Percentiles rank a stretch among this genome's conserved stretches.
Conservation (phyloP, 139 green algal species). For the Coccomyxa sp. region DNA sequence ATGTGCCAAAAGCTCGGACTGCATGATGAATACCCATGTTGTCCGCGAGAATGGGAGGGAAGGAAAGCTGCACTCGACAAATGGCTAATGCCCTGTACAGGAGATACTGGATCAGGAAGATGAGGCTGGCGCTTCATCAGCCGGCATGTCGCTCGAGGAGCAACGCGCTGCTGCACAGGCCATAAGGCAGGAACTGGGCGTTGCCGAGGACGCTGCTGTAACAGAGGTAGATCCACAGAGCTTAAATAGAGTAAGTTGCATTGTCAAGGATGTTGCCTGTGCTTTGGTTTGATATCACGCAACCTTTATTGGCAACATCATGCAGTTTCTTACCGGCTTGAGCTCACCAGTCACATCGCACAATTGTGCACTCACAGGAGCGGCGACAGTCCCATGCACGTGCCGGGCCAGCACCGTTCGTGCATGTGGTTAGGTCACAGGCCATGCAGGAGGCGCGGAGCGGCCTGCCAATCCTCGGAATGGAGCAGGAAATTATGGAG, state of each 20-base stretch:
- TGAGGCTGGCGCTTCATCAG: not conserved
- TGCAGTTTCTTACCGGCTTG: not conserved
- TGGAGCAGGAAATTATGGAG: conserved; percentile 95
- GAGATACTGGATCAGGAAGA: not conserved
- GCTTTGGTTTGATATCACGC: not conserved
- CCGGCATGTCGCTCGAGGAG: not conserved
- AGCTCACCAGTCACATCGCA: not conserved
- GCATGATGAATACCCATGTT: not conserved
- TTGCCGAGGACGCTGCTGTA: not conserved
- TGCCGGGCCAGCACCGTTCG: not conserved
- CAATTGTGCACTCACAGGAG: not conserved
- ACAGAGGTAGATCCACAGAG: not conserved
- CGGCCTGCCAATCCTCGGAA: conserved; percentile 78
- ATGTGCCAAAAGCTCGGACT: not conserved
- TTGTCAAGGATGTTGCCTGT: too few relatives aligned
- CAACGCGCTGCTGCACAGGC: not conserved
- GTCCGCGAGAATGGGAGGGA: not conserved
- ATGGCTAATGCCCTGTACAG: not conserved
- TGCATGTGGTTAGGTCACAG: not conserved
- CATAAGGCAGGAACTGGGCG: conserved; percentile 16
- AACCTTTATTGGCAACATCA: not conserved
- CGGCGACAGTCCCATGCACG: not conserved
- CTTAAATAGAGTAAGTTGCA: too few relatives aligned
- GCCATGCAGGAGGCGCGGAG: conserved; percentile 42
- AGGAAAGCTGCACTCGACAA: not conserved